Base-by-base conservation (phyloP, 2,329 filamentous ascomycete genomes). In the Venturia carpophila region DNA sequence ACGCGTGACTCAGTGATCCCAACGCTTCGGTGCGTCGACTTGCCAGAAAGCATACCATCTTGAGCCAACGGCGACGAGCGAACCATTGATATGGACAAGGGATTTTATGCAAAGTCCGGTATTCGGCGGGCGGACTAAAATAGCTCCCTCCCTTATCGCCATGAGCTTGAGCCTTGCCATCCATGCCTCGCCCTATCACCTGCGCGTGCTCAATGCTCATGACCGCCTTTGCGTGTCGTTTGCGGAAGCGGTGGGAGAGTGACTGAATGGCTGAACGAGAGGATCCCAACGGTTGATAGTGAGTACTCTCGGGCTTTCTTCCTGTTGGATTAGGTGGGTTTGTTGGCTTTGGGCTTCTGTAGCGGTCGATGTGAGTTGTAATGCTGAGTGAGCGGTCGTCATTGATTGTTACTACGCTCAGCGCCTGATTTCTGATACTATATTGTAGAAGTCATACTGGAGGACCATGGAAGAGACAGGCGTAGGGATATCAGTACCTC, bases 161-260 rank as follows among this genome's bases (percentile, higher is more conserved):
- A 27, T 58, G 13, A 52, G 47, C 47, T 52, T 52, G 30, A 58
- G 52, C 52, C 52, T 58, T 56, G 45, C 19, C 19, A 17, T 17
- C 7, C 13, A 41, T 27, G 47, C 21, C 21, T 49, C 10, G 47
- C 52, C 52, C 30, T 58, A 37, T 58, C 52, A 58, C 27, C 52
- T 58, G 52, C 27, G 30, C 30, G 19, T 13, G 24, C 49, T n/a
- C 17, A 6, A 24, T 34, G 52, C 27, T 58, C 30, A 58, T 37
- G 27, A 34, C 52, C 9, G 27, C 30, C n/a, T n/a, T n/a, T n/a
- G n/a, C n/a, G n/a, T n/a, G n/a, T 24, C 10, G 19, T 9, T 47
- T 21, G 2, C 30, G 13, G 49, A 19, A 10, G 24, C 10, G 49
- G 9, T 34, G 47, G 42, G 42, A 45, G 42, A n/a, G 17, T 17